These are phyloP conservation scores for Pulveroboletus sp. DNA, from an alignment of 768 basidiomycete species.

Conservation along the genomic window DNA sequence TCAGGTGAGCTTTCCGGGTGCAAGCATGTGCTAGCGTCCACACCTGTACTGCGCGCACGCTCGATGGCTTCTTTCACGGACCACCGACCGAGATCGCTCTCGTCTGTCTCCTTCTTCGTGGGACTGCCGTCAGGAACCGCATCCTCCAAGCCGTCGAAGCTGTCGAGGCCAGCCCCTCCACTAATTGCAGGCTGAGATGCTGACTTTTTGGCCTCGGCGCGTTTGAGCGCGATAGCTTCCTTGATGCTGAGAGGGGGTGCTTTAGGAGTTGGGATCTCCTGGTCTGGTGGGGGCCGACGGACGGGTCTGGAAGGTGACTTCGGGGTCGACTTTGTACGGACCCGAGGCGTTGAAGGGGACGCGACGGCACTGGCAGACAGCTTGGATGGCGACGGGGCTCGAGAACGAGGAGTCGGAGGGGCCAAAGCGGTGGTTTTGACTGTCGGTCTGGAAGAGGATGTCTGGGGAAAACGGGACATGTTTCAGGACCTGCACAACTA, in stretches of 20 bases:
- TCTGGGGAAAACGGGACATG: slow-evolving; percentile 43
- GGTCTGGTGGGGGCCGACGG: slow-evolving; percentile 23
- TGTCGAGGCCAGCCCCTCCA: slow-evolving; percentile 30
- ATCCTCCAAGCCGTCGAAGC: slow-evolving; percentile 47
- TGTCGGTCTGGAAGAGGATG: slow-evolving; percentile 32
- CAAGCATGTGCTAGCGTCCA: slow-evolving; percentile 31
- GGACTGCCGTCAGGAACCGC: slow-evolving; percentile 33
- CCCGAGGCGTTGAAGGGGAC: slow-evolving; percentile 27
- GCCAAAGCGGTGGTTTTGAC: slow-evolving; percentile 26
- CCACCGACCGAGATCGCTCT: slow-evolving; percentile 53
- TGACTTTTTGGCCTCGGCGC: slow-evolving; percentile 74
- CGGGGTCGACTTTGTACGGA: slow-evolving; percentile 36
- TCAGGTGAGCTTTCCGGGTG: slow-evolving; percentile 42
- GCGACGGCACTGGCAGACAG: slow-evolving; percentile 25
- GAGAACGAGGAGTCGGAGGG: slow-evolving; percentile 30
- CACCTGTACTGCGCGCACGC: slow-evolving; percentile 73
- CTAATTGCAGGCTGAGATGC: no score
- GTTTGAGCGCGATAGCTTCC: slow-evolving; percentile 74
- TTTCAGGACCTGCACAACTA: neutral
- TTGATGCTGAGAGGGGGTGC: slow-evolving; percentile 48
- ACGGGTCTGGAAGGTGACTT: slow-evolving; percentile 32
- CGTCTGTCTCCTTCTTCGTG: slow-evolving; percentile 39
- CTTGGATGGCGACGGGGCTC: slow-evolving; percentile 30
- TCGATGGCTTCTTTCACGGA: slow-evolving; percentile 73
- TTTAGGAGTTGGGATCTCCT: slow-evolving; percentile 30